phyloP scores from a whole-genome alignment of 1,139 yeast genomes.

The Suhomyces chickasaworum region DNA sequence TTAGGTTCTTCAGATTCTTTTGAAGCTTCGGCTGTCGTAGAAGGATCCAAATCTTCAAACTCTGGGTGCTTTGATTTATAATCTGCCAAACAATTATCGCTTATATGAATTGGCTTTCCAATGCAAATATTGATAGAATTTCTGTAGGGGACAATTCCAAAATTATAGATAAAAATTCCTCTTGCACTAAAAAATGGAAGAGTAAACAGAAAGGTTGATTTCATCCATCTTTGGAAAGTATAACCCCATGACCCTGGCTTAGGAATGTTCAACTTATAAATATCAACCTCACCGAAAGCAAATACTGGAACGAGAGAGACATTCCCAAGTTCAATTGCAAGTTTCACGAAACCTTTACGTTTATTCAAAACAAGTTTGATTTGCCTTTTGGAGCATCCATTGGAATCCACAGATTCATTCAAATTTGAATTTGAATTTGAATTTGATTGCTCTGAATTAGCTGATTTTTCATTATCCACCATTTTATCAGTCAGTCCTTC shows the following conservation, averaged over 20 bases:
- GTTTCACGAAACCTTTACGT: conserved; percentile 84
- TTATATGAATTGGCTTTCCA: conserved; percentile 80
- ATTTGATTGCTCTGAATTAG: too few relatives aligned
- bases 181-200: conserved; percentile 90
- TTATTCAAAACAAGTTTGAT: conserved; percentile 64
- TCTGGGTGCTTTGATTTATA: conserved; percentile 36
- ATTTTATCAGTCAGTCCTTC: background rate
- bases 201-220: conserved; percentile 74
- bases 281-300: conserved; percentile 90
- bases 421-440: too few relatives aligned
- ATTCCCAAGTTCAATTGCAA: conserved; percentile 81
- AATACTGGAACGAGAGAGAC: conserved; percentile 82
- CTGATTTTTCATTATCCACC: background rate
- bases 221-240: conserved; percentile 70
- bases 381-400: conserved; percentile 20
- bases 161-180: conserved; percentile 89
- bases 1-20: background rate
- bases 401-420: conserved; percentile 8
- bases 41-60: conserved; percentile 16
- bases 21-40: conserved; percentile 10
- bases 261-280: conserved; percentile 66
- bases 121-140: conserved; percentile 77
- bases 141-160: conserved; percentile 86
- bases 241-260: conserved; percentile 52
- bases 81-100: conserved; percentile 41